Base-by-base conservation (phyloP, 169 alveolate species). In the Plasmodium malariae region DNA sequence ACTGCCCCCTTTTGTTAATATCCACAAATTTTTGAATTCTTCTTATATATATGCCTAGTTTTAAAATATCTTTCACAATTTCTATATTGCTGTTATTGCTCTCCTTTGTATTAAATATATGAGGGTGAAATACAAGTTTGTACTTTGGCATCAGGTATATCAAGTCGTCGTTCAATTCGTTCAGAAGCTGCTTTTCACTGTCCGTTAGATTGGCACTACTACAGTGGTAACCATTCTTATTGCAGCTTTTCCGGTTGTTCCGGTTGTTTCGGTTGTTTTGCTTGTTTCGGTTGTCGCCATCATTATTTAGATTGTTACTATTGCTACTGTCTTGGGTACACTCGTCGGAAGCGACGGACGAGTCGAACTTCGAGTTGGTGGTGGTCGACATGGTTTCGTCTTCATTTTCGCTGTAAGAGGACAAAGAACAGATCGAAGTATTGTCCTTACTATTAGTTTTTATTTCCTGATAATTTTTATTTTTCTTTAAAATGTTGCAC, bases 1-100 rank as follows among this genome's bases (percentile, higher is more conserved):
- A 65, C 9, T 83, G 83, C 9, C 91, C 59, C 36, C 91, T 67
- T 67, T 83, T 83, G 32, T 83, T 83, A 37, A 83, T 83, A 67
- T 83, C 91, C 0, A 83, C 54, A 57, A 83, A 83, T 21, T 71
- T 67, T 54, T 83, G 85, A 17, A 83, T 83, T 37, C 48, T 54
- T n/a, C 91, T 34, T 83, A 83, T 26, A 57, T 36, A 83, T 28
- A 83, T 67, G 9, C 91, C 91, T 36, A 83, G 43, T 43, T 83
- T 28, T 30, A 83, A 17, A 17, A 83, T 83, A 51, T 83, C 91
- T 19, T 24, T 83, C 2, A 71, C 51, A 6, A 83, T 83, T 83
- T 83, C 83, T 43, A 83, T 36, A 55, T 83, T 70, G 40, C 85
- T 67, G n/a, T 71, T 83, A 30, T 67, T 83, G 21, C 70, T 32